Conservation (phyloP, 23 red algal genomes). For the Gracilaria caudata region DNA sequence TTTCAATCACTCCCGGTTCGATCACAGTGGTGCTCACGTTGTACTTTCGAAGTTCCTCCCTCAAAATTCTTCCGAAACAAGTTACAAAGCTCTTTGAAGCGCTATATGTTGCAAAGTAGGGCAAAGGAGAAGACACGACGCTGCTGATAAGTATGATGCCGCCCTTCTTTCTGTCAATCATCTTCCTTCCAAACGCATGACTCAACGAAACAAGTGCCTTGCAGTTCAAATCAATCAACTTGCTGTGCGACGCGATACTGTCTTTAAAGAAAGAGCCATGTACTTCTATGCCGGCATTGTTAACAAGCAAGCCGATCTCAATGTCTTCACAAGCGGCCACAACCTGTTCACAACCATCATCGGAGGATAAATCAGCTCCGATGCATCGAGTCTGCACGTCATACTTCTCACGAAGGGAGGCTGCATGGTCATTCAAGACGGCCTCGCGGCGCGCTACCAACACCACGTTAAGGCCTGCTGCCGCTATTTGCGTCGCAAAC, state of each 20-base stretch:
- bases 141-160: constrained; percentile 53
- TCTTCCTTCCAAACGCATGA: constrained; percentile 9
- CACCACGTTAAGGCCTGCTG: constrained; percentile 64
- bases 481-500: constrained; percentile 77
- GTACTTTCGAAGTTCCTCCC: constrained; percentile 5
- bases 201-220: constrained; percentile 8
- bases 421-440: constrained; percentile 38
- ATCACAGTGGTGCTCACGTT: background rate
- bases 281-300: constrained; percentile 36
- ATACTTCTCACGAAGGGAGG: background rate
- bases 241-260: background rate
- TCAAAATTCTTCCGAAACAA: constrained; percentile 2
- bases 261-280: constrained; percentile 34
- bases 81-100: constrained; percentile 47
- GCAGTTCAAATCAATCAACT: constrained; percentile 23
- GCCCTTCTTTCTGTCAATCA: constrained; percentile 16
- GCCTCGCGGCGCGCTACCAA: constrained; percentile 74
- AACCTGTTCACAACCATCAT: background rate
- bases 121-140: background rate
- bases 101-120: constrained; percentile 41
- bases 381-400: constrained; percentile 6
- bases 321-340: background rate
- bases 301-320: constrained; percentile 44
- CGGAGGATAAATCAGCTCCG: constrained; percentile 20
- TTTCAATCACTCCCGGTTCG: constrained; percentile 34